These are phyloP conservation scores for Rickenella mellea DNA, from an alignment of 768 basidiomycete genomes.

Conservation along the genomic window DNA sequence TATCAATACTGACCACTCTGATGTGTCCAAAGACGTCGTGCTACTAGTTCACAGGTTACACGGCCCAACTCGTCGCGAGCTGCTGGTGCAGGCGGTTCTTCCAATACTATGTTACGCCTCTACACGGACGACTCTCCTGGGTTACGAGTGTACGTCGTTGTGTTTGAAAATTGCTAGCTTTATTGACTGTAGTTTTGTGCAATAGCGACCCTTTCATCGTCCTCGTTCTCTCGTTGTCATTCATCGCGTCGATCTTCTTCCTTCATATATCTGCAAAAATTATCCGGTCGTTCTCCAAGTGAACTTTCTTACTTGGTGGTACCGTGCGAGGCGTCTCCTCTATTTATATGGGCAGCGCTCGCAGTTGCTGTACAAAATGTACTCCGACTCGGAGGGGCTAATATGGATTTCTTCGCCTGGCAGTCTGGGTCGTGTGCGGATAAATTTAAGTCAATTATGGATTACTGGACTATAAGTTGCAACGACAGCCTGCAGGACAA, in stretches of 20 bases:
- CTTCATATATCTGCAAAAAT: constrained; percentile 94
- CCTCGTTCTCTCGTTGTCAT: constrained; percentile 88
- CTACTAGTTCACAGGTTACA: constrained; percentile 51
- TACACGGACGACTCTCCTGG: constrained; percentile 99
- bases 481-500: too few species aligned
- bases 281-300: constrained; percentile 85
- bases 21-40: constrained; percentile 49
- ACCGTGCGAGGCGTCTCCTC: too few species aligned
- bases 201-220: constrained; percentile 92
- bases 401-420: too few species aligned
- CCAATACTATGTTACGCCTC: constrained; percentile 96
- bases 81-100: constrained; percentile 92
- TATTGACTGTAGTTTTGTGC: neutral
- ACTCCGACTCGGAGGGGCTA: too few species aligned
- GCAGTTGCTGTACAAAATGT: too few species aligned
- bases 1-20: neutral
- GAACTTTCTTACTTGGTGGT: too few species aligned
- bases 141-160: constrained; percentile 78
- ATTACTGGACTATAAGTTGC: too few species aligned
- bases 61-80: constrained; percentile 83
- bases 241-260: constrained; percentile 98
- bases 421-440: too few species aligned
- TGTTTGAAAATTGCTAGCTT: neutral
- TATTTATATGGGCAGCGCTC: too few species aligned
- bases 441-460: too few species aligned